Percentiles rank a stretch among this genome's conserved stretches.
phyloP scores from a whole-genome alignment of 306 rosid genomes.

The Echinosophora koreensis region DNA sequence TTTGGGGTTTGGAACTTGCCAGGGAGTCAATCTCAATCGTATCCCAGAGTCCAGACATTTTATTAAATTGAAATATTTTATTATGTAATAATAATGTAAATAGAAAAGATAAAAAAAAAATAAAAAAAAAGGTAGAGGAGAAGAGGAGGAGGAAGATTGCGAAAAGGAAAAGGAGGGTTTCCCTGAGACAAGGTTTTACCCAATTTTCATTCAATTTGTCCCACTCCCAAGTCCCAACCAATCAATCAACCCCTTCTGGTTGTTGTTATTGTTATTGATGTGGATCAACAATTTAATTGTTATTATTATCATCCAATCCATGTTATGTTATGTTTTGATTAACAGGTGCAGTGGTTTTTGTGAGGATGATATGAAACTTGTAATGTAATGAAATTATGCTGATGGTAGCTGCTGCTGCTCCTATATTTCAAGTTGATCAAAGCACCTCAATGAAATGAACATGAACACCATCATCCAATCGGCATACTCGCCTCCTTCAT shows the following conservation, averaged over 20 bases:
- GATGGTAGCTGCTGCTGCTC: slow-evolving; percentile 50
- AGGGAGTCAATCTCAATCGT: no score
- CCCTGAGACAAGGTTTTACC: not conserved
- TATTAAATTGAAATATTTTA: no score
- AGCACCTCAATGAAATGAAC: slow-evolving; percentile 41
- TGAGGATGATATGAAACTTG: not conserved
- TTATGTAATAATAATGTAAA: no score
- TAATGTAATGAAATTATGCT: slow-evolving; percentile 57
- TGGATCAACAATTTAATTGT: not conserved
- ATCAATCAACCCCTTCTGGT: not conserved
- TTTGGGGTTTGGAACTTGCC: no score
- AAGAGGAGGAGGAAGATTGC: not conserved
- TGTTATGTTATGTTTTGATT: not conserved
- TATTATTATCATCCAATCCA: not conserved
- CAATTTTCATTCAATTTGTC: not conserved
- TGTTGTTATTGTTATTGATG: no score
- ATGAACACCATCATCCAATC: slow-evolving; percentile 30
- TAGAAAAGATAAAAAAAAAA: no score
- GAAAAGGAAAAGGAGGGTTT: not conserved
- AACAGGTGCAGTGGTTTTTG: slow-evolving; percentile 1
- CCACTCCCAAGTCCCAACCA: not conserved
- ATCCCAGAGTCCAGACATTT: no score
- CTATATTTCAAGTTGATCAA: slow-evolving; percentile 34
- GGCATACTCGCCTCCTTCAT: slow-evolving; percentile 73
- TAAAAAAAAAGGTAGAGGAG: no score